These are phyloP conservation scores for Phytophthora aleatoria DNA, from an alignment of 352 stramenopile species.

Conservation along the genomic window DNA sequence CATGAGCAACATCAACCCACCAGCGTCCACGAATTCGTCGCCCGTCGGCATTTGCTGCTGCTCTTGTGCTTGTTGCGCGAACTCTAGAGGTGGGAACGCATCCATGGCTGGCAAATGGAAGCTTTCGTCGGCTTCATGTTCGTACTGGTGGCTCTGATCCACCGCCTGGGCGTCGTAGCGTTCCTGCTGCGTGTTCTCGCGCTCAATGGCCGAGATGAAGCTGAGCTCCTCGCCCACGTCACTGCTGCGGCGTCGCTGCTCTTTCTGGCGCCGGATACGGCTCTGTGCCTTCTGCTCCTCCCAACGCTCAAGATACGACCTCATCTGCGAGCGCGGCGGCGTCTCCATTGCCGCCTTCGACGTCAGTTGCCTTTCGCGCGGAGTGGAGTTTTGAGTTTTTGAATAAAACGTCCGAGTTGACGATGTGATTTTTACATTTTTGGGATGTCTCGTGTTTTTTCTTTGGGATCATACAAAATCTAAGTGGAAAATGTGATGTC, in stretches of 20 bases:
- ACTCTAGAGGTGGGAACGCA: conserved; percentile 27
- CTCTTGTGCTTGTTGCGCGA: conserved; percentile 5
- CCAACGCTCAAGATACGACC: conserved; percentile 57
- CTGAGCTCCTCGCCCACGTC: conserved; percentile 35
- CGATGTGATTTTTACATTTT: neutral
- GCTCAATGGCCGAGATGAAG: conserved; percentile 39
- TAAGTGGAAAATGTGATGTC: conserved; percentile 15
- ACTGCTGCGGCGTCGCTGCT: conserved; percentile 21
- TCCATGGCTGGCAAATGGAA: conserved; percentile 49
- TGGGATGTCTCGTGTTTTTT: conserved; percentile 24
- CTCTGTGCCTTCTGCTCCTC: conserved; percentile 56
- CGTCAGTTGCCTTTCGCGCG: conserved; percentile 13
- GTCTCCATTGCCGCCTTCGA: conserved; percentile 31
- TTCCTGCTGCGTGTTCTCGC: conserved; percentile 17
- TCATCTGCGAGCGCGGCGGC: conserved; percentile 35
- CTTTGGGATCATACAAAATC: conserved; percentile 16
- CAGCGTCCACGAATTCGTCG: conserved; percentile 76
- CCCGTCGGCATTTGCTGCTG: conserved; percentile 36
- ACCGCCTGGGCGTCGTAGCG: neutral
- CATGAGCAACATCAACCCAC: conserved; percentile 32
- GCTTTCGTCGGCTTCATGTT: conserved; percentile 13
- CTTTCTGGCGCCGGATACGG: conserved; percentile 23
- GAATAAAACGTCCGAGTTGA: conserved; percentile 3
- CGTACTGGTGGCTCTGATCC: neutral
- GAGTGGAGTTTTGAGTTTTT: conserved; percentile 10